Evolutionary conservation across 2,329 filamentous ascomycete species (phyloP), one percentile per base, ranked within the genome.

Genomic region (Simplicillium sp.): DNA sequence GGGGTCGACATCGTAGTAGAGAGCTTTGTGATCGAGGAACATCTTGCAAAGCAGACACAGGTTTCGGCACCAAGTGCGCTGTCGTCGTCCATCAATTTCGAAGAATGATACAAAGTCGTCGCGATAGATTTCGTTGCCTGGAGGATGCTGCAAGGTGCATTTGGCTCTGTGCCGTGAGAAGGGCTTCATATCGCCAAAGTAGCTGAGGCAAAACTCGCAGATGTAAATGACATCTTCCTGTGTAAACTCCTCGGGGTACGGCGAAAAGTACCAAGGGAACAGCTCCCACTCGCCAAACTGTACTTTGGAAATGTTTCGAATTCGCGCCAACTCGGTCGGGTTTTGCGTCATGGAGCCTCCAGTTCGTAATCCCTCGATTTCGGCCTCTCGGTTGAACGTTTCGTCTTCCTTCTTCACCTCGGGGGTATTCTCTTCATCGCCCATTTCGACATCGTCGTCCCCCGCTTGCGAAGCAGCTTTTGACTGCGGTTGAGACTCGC

Each of bases 1-100:
- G 0, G 92, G 92, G 48, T 98, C 92, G n/a, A 98, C 92, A 54
- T 98, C 92, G 66, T 97, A 98, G 68, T 96, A 98, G 9, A 98
- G 79, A 4, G 92, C 97, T 64, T 98, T 98, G 61, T 96, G 94
- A 49, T 94, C 92, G 29, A 98, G 74, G 57, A 98, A 98, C 65
- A 97, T 86, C 56, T 98, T 98, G 20, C 84, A 92, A n/a, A 98
- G 70, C 9, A 98, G 70, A 60, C 92, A 98, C 4, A 98, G 73
- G 51, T 97, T 97, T 39, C 94, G 84, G 55, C 92, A 98, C 80
- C 92, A 98, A 1, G 89, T 95, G 4, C 90, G 78, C 57, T 97
- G 94, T 44, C 94, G 80, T 20, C 89, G 78, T 1, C 92, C 92
- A 56, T 98, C 92, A 44, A 98, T 95, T 60, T 98, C 92, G 56